Evolutionary conservation across 2,329 filamentous ascomycete genomes (phyloP).

Genomic region (Pyrenochaeta sp.): DNA sequence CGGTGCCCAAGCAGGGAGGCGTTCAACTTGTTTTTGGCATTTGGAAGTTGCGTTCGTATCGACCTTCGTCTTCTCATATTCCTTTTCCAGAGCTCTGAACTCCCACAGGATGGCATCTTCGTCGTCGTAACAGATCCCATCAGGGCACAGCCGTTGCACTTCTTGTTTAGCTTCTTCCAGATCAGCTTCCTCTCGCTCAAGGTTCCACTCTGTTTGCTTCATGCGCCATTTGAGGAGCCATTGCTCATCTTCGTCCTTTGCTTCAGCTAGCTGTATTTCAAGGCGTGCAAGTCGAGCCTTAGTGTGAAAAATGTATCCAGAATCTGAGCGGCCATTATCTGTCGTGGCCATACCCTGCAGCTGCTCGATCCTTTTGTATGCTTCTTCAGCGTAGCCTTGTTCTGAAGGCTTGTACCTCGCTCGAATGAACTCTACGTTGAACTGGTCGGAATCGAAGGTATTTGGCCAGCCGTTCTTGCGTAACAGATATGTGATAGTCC

Average conservation of each 20-base stretch:
- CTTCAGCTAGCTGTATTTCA: not conserved
- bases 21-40: not conserved
- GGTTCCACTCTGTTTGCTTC: conserved; percentile 2
- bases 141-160: conserved; percentile 8
- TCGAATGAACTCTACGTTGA: conserved; percentile 23
- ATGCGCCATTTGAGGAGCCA: conserved; percentile 3
- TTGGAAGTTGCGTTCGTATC: not conserved
- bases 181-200: conserved; percentile 5
- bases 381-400: conserved; percentile 9
- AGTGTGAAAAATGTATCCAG: not conserved
- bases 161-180: conserved; percentile 11
- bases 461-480: conserved; percentile 19
- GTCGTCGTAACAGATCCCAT: conserved; percentile 4
- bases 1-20: not conserved
- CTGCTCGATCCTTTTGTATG: conserved; percentile 1
- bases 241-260: not conserved
- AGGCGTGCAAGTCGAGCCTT: not conserved
- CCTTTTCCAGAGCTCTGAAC: conserved; percentile 9
- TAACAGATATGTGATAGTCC: conserved; percentile 7
- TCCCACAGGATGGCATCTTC: conserved; percentile 20
- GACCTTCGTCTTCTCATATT: conserved; percentile 7
- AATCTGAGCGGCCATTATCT: not conserved
- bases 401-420: conserved; percentile 9
- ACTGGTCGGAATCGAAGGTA: conserved; percentile 11
- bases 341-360: not conserved